Base-by-base conservation (phyloP, 2,329 filamentous ascomycete species). In the Diaporthe citrichinensis region DNA sequence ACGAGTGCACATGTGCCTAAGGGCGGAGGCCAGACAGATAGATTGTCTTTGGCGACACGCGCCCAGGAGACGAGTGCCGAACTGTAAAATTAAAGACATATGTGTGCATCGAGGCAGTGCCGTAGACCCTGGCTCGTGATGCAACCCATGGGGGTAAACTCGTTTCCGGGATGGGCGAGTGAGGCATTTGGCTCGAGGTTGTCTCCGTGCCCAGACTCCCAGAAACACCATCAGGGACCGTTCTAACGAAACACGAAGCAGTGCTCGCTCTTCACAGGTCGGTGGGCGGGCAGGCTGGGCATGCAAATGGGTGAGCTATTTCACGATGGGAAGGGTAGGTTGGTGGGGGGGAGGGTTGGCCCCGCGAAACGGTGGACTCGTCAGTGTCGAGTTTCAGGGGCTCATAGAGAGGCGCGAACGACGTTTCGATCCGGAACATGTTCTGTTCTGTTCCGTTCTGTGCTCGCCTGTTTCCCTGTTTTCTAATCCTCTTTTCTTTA, bases 381-480 rank as follows among this genome's bases (percentile, higher is more conserved):
- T 41, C 55, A 69, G 65, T 69, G 10, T 69, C 65, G 34, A 49
- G 65, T 69, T 69, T 69, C 65, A 69, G 65, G 65, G 49, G 65
- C 46, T 25, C 10, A 68, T 31, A 69, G 46, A 25, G 34, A 55
- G 61, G 61, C 41, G 20, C 49, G 49, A 69, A 69, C 34, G 49
- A 55, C 65, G 49, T 69, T 69, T 69, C 34, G 65, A 55, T 31
- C 65, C 49, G 65, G 65, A 28, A 55, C 49, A 25, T 69, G 3
- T 69, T 55, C 34, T 55, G 65, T 55, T 41, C 65, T 41, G 65
- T 55, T 41, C 49, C 49, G 23, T 20, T n/a, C 34, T 25, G 23
- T 23, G 49, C 31, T 55, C 65, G 23, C 65, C 39, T 25, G 65
- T 69, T 55, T 55, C 49, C 15, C n/a, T 41, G 46, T 20, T 39